Base-by-base conservation (phyloP, 192 early-diverging fungal species). In the Rhizophlyctis rosea region DNA sequence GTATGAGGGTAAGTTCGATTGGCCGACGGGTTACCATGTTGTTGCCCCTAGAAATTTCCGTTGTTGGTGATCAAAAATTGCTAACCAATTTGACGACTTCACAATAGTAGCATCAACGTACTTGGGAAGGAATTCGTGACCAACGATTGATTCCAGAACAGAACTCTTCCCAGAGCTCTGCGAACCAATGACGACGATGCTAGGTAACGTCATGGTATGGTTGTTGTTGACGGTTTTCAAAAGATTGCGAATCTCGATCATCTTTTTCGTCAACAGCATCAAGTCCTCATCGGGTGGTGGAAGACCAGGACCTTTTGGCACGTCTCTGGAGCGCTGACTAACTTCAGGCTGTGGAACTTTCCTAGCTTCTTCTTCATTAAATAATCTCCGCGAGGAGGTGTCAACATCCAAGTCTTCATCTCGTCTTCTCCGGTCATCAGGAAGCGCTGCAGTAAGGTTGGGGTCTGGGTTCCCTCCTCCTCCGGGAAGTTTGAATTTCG, bases 1-100 rank as follows among this genome's bases (percentile, higher is more conserved):
- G 91, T 65, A 98, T 94, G 50, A 98, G 82, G 80, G 96, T 95
- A 7, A 98, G 85, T n/a, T 93, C 90, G 69, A 98, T 85, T 25
- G 96, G 96, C 25, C 96, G 85, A 58, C 96, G 86, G 36, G 96
- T 98, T 47, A 98, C 96, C 75, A 98, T 98, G 48, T 84, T 78
- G 86, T 87, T 29, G 78, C 92, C 61, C 88, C 93, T 61, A n/a
- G n/a, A n/a, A n/a, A 62, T 74, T 54, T 81, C 85, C 83, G 91
- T 47, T 16, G 14, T 14, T n/a, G n/a, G n/a, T 88, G 87, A 31
- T 90, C 90, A 7, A 92, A 89, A 67, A 93, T 92, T 7, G 91
- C 87, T 69, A 91, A 14, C 14, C 13, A 24, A 24, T 16, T 24
- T 54, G 13, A n/a, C n/a, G n/a, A n/a, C n/a, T n/a, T n/a, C n/a